Evolutionary conservation across 345 rosid species (phyloP), one percentile per base, ranked within the genome.

Genomic region (Salix dunnii): DNA sequence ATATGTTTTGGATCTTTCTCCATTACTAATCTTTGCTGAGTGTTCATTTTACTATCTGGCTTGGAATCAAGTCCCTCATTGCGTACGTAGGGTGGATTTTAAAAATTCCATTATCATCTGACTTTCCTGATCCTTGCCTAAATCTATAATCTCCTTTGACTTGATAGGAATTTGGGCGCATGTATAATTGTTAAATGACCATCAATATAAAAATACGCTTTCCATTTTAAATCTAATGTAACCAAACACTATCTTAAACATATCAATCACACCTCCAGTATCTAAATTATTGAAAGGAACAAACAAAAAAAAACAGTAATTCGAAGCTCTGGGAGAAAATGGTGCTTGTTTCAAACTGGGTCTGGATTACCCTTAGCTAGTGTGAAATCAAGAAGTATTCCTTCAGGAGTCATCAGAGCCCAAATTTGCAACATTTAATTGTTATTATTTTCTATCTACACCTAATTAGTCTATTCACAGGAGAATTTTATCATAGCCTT

Each of bases 121-220:
- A 61, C 48, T 63, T 63, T 51, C 40, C 67, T 58, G 71, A 67
- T 40, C 21, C 14, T 71, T 71, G 36, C 71, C 13, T 73, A 70
- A 33, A 65, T 73, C 70, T 13, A 23, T 6, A 68, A 68, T 71
- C 62, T 28, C 40, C 46, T 25, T 64, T 46, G 69, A 66, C 43
- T 73, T 82, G 64, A 62, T 76, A 31, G 43, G 63, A 66, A 53
- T 33, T 33, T 67, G 25, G 23, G 61, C 61, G 1, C 1, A 10
- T 55, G 27, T 6, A 40, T 40, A 2, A 55, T 8, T 2, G 62
- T 8, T 55, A n/a, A 55, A 9, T 10, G 62, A 55, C n/a, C 62
- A n/a, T 55, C 27, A 55, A 3, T 11, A 21, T 4, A 23, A 20
- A 33, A 51, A 2, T 18, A 51, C 20, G 9, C 20, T 21, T 51